Base-by-base conservation (phyloP, 805 yeast species). In the Candida nemodendra region DNA sequence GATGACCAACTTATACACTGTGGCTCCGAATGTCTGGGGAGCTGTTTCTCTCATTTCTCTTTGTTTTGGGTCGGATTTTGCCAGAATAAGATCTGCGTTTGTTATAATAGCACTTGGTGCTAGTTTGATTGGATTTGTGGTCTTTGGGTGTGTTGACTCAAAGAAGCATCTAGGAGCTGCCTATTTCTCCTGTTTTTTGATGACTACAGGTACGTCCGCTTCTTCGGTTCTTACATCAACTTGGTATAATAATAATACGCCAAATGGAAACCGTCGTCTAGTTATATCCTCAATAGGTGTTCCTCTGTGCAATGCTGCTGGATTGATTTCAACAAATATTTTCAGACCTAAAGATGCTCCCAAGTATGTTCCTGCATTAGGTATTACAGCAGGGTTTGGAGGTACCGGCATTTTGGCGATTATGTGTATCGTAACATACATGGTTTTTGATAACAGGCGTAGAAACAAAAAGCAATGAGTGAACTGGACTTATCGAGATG, bases 231-330 rank as follows among this genome's bases (percentile, higher is more conserved):
- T 70, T 28, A 65, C 70, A 2, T 68, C 73, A 1, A 65, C 74
- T 1, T 70, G 75, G 76, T 70, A 67, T 43, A 68, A 65, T 28
- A 70, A 71, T 47, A 71, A 71, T 21, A 66, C 66, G 5, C 72
- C 74, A 4, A 66, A 66, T 37, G 68, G 64, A 32, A 65, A 62
- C 34, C 54, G 71, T 34, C 63, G 75, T 38, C 72, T 65, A 5
- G 70, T 68, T 17, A 53, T 70, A 32, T 61, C 71, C 8, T 68
- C 74, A 4, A 65, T 71, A 13, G 74, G 72, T 32, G 69, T 74
- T 47, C 78, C 78, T 4, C 65, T 73, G 37, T 78, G 78, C 18
- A 74, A 74, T 45, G 67, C 73, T 30, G 78, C 77, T 34, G 79
- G 79, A 37, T 68, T 74, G 38, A 69, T 74, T 29, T 65, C 79